Base-by-base conservation (phyloP, 2,329 filamentous ascomycete species). In the Colletotrichum lindemuthianum region DNA sequence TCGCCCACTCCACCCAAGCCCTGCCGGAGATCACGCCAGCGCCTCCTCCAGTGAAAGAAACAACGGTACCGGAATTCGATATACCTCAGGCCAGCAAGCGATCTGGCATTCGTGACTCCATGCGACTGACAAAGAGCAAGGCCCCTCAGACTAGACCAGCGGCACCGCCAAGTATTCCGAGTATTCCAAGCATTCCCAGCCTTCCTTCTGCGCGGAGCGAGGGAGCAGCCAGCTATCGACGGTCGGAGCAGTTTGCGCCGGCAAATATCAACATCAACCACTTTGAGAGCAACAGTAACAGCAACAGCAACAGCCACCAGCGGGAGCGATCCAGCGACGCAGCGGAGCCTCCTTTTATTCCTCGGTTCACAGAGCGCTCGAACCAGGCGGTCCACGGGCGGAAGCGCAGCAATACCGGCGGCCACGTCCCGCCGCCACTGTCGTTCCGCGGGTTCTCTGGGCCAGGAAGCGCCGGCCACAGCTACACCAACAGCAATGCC, bases 381-480 rank as follows among this genome's bases (percentile, higher is more conserved):
- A 79, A 77, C 66, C 78, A 80, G 37, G 74, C 72, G 49, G 74
- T 83, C 0, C 94, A 97, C 74, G 88, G 88, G 7, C 90, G 95
- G 65, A 97, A 96, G 80, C 86, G 94, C 67, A 97, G 93, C 80
- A 96, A 95, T 73, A 97, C 94, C 0, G 92, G 92, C 10, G 90
- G 92, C 6, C 88, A 91, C 49, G 84, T 88, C 16, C 87, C 86
- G 12, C 90, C 89, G 34, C 88, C 91, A 1, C 82, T 88, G 52
- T 89, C 90, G 2, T 92, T 96, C 81, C 88, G 93, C 49, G 93
- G 90, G 67, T 95, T 96, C 77, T 93, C 92, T 1, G 82, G 84
- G 1, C 83, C 86, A 7, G 77, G 77, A 48, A 74, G 75, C 63
- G 76, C 74, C 44, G 78, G 78, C 49, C 80, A 86, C 66, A 76